phyloP scores from a whole-genome alignment of 768 basidiomycete species.

The Lactarius hengduanensis region DNA sequence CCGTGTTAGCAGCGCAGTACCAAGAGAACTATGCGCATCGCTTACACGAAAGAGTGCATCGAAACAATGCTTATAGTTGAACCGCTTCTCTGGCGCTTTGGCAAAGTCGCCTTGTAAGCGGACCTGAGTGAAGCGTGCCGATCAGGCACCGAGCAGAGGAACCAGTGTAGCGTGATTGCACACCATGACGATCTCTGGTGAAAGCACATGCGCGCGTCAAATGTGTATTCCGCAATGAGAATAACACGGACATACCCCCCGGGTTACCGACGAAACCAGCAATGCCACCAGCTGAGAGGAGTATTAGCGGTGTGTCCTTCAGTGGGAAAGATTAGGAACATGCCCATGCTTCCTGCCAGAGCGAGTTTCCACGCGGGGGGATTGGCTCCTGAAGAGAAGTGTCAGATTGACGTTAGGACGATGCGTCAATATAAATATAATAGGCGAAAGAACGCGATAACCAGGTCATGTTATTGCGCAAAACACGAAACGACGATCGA shows the following conservation, averaged over 20 bases:
- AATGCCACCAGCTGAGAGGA: conserved; percentile 66
- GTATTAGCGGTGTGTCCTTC: background rate
- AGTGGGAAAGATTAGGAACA: background rate
- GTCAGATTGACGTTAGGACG: background rate
- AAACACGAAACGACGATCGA: background rate
- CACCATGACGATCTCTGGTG: conserved; percentile 70
- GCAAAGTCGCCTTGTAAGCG: conserved; percentile 90
- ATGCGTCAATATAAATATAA: background rate
- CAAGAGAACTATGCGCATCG: conserved; percentile 28
- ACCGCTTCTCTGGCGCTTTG: conserved; percentile 81
- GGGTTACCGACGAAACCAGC: conserved; percentile 90
- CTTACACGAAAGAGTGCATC: conserved; percentile 84
- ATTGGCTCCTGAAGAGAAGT: conserved; percentile 46
- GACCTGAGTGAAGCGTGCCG: conserved; percentile 42
- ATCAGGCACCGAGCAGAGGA: background rate
- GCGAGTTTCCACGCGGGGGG: conserved; percentile 81
- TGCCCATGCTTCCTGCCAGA: conserved; percentile 82
- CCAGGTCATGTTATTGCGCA: background rate
- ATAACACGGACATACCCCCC: conserved; percentile 49
- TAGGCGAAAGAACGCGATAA: background rate
- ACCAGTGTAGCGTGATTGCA: background rate
- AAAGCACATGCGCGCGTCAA: background rate
- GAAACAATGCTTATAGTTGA: conserved; percentile 88
- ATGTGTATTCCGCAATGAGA: background rate
- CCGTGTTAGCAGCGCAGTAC: conserved; percentile 20